These are phyloP conservation scores for Dorcoceras hygrometricum DNA, from an alignment of 257 asterid species.

Conservation along the genomic window DNA sequence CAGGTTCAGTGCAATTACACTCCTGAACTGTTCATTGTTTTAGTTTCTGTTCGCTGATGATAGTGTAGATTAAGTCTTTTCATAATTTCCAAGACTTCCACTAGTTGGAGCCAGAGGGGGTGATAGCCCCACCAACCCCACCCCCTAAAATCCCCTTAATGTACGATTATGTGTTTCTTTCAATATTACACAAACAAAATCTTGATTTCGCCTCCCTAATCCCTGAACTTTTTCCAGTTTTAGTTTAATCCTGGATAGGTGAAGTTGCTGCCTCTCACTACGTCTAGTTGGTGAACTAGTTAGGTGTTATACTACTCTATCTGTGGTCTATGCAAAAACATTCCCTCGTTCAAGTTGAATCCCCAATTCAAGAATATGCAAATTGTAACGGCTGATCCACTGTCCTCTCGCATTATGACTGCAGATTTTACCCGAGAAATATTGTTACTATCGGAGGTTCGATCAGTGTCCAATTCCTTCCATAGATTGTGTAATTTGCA, in stretches of 20 bases:
- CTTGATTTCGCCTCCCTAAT: neutral
- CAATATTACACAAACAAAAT: too few relatives aligned
- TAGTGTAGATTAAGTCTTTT: neutral
- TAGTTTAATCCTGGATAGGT: too few relatives aligned
- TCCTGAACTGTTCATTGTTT: constrained; percentile 2
- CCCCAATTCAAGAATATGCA: neutral
- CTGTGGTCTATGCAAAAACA: neutral
- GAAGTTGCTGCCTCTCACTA: neutral
- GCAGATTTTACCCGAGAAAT: constrained; percentile 94
- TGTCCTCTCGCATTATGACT: constrained; percentile 6
- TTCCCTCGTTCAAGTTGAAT: neutral
- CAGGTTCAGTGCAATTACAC: constrained; percentile 48
- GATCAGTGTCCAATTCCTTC: constrained; percentile 58
- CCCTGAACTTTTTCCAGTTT: neutral
- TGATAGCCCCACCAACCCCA: neutral
- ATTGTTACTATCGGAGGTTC: constrained; percentile 74
- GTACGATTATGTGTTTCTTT: neutral
- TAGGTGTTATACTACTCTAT: neutral
- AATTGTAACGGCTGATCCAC: constrained; percentile 17
- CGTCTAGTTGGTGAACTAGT: neutral
- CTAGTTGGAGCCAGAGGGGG: neutral
- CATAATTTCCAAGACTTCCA: neutral
- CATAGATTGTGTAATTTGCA: constrained; percentile 89
- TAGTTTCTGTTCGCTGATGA: neutral
- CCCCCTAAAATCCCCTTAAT: neutral